These are phyloP conservation scores for Parachaetomium inaequale DNA, from an alignment of 495 filamentous ascomycete species.

Conservation along the genomic window DNA sequence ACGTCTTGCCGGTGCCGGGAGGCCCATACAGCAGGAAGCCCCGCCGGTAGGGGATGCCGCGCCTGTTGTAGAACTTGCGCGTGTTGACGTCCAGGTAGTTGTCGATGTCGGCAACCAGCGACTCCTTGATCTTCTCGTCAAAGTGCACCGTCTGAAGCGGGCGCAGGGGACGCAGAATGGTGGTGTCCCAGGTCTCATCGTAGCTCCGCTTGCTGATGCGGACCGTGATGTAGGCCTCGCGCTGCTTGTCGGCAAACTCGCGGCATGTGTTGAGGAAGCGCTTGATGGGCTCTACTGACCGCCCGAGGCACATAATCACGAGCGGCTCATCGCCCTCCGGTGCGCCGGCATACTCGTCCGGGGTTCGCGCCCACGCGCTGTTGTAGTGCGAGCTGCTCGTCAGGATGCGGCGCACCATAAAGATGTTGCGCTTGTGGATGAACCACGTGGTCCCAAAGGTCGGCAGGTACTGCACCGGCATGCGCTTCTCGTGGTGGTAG, in stretches of 20 bases:
- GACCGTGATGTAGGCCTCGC: slow-evolving; percentile 44
- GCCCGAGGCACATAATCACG: slow-evolving; percentile 45
- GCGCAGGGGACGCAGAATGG: slow-evolving; percentile 43
- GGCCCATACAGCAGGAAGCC: slow-evolving; percentile 63
- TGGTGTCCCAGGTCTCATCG: slow-evolving; percentile 42
- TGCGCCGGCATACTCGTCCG: slow-evolving; percentile 40
- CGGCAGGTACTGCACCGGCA: slow-evolving; percentile 45
- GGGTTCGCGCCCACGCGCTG: slow-evolving; percentile 19
- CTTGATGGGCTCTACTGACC: slow-evolving; percentile 46
- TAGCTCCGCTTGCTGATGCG: slow-evolving; percentile 29
- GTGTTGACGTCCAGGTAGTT: slow-evolving; percentile 74
- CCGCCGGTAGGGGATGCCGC: slow-evolving; percentile 62
- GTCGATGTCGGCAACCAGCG: slow-evolving; percentile 68
- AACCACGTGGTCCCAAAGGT: slow-evolving; percentile 46
- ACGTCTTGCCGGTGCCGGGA: slow-evolving; percentile 66
- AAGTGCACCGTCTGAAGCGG: slow-evolving; percentile 47
- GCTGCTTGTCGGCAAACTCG: slow-evolving; percentile 46
- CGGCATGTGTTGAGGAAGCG: slow-evolving; percentile 40
- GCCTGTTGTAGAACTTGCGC: slow-evolving; percentile 63
- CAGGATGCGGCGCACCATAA: slow-evolving; percentile 40
- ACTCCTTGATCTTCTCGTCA: slow-evolving; percentile 57
- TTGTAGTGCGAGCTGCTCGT: slow-evolving; percentile 20
- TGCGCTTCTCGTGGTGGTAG: slow-evolving; percentile 40
- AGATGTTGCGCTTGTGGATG: slow-evolving; percentile 39
- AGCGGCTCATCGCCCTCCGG: slow-evolving; percentile 45